phyloP scores from a whole-genome alignment of 495 filamentous ascomycete genomes.

The Astrothelium macrocarpum region DNA sequence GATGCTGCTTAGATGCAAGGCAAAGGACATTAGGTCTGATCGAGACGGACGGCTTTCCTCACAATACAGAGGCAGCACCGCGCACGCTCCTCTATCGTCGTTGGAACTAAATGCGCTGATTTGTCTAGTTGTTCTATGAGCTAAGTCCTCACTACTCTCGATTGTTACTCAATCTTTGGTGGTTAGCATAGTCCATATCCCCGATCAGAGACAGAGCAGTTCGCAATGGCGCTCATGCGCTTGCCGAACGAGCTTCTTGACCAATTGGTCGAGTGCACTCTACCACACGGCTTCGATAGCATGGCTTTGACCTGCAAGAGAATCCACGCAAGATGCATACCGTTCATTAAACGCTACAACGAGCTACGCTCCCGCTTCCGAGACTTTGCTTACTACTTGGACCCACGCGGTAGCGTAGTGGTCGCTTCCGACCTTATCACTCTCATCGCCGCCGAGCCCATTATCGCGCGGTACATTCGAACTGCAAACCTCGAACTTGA shows the following conservation, averaged over 20 bases:
- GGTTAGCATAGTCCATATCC: neutral
- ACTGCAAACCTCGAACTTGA: constrained; percentile 26
- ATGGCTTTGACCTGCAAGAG: constrained; percentile 33
- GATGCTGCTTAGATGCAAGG: neutral
- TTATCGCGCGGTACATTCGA: constrained; percentile 32
- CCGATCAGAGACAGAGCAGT: neutral
- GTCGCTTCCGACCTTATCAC: constrained; percentile 27
- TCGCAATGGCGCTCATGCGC: constrained; percentile 18
- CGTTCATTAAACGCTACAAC: constrained; percentile 30
- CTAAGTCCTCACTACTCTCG: neutral
- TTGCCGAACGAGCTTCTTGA: constrained; percentile 29
- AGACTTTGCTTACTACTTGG: constrained; percentile 26
- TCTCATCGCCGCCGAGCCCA: constrained; percentile 30
- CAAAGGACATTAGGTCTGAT: neutral
- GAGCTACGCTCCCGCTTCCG: constrained; percentile 28
- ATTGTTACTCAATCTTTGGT: neutral
- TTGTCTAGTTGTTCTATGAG: neutral
- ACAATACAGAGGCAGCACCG: neutral
- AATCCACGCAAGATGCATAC: constrained; percentile 23
- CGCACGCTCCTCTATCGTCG: neutral
- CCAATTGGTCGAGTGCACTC: constrained; percentile 24
- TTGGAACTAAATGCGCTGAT: neutral
- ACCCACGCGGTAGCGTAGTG: constrained; percentile 14
- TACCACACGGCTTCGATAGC: constrained; percentile 36
- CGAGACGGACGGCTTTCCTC: neutral